Base-by-base conservation (phyloP, 192 early-diverging fungal species). In the Coemansia sp. region DNA sequence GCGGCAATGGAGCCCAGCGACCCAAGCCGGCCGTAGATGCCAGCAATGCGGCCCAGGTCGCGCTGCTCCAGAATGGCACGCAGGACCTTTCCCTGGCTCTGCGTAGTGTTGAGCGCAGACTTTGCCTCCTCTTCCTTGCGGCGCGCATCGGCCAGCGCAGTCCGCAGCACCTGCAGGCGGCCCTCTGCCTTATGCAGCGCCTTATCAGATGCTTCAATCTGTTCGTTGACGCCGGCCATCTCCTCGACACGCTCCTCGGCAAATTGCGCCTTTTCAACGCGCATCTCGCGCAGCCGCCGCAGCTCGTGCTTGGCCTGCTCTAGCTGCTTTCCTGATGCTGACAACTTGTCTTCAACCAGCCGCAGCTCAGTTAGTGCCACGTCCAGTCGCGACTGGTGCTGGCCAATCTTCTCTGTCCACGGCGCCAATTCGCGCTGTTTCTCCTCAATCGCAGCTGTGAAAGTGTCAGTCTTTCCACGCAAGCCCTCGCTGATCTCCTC, bases 1-100 rank as follows among this genome's bases (percentile, higher is more conserved):
- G 91, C 90, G 54, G 92, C 91, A 65, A 99, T 96, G 1, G 91
- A 88, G 23, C 96, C 97, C n/a, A 99, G 78, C 60, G 93, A 90
- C n/a, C 97, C 97, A 19, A 99, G 82, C 8, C 97, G 88, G 48
- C 90, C 90, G 64, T 89, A 84, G 48, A 95, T 89, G 7, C 93
- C 93, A 10, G 69, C 71, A 58, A 95, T 92, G 47, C 83, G 73
- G 0, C 91, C 93, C 26, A 82, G 73, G 48, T 91, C 84, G 51
- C 85, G 84, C 77, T 92, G 85, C 12, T 85, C 86, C 56, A 94
- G 78, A 5, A 94, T 61, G 26, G 82, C 87, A 16, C 72, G 82
- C 2, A 93, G 78, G 2, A 94, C 85, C 18, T 86, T 86, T 27
- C 88, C 85, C 51, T 89, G 84, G 26, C 81, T 85, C 65, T 91